phyloP scores from a whole-genome alignment of 2,329 filamentous ascomycete species.

The Hymenoscyphus scutula region DNA sequence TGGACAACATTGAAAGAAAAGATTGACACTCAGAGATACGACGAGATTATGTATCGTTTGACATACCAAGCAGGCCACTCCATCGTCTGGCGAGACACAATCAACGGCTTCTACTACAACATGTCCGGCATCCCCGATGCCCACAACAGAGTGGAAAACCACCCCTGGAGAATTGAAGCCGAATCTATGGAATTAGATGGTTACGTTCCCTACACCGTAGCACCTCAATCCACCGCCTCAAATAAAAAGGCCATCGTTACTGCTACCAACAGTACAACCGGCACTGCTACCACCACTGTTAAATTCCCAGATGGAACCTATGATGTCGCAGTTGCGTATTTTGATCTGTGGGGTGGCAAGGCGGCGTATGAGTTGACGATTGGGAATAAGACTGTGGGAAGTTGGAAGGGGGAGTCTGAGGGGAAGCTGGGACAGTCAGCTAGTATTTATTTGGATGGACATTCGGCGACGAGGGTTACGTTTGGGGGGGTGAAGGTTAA shows the following conservation, averaged over 20 bases:
- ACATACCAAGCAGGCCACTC: too few relatives aligned
- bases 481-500: constrained; percentile 50
- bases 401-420: constrained; percentile 61
- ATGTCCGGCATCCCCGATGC: neutral
- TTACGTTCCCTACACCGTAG: neutral
- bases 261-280: too few relatives aligned
- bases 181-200: neutral
- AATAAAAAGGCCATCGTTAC: neutral
- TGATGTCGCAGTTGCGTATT: neutral
- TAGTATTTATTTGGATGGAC: constrained; percentile 59
- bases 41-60: too few relatives aligned
- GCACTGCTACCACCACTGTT: too few relatives aligned
- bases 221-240: neutral
- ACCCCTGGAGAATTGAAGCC: neutral
- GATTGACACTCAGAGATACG: too few relatives aligned
- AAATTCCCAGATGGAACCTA: too few relatives aligned
- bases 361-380: neutral
- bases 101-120: too few relatives aligned
- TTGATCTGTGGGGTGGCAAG: neutral
- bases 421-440: constrained; percentile 57
- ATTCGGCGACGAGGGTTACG: constrained; percentile 61
- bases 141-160: neutral
- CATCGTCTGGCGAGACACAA: too few relatives aligned
- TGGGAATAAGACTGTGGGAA: constrained; percentile 41
- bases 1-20: too few relatives aligned